Conservation (phyloP, 176 grass and related monocot genomes). For the Oryza glaberrima region DNA sequence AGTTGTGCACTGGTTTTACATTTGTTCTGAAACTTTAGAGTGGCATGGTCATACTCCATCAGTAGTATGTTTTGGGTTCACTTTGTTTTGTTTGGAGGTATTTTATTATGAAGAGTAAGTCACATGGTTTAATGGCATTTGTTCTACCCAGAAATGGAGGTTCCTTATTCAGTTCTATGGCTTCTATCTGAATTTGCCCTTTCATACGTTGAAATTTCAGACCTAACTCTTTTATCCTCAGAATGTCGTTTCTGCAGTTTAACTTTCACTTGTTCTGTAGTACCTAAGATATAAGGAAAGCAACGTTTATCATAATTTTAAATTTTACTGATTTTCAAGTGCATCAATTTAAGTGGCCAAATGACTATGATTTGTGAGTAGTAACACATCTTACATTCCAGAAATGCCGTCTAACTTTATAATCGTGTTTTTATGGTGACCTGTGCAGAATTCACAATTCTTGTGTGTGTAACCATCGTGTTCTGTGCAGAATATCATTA, state of each 20-base stretch:
- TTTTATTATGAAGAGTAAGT: neutral
- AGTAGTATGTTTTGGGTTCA: neutral
- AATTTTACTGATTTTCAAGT: conserved; percentile 17
- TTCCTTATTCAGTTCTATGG: neutral
- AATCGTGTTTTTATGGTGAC: neutral
- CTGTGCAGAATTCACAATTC: neutral
- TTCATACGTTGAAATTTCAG: neutral
- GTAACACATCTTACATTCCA: neutral
- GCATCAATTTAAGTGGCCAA: neutral
- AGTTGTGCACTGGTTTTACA: neutral
- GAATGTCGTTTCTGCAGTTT: conserved; percentile 12
- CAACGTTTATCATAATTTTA: neutral
- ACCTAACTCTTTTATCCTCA: neutral
- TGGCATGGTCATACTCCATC: neutral
- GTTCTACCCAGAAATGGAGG: neutral
- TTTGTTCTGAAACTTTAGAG: neutral
- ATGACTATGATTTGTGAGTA: neutral
- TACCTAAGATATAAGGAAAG: neutral
- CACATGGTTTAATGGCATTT: neutral
- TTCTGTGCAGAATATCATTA: neutral
- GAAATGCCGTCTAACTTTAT: neutral
- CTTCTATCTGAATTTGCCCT: neutral
- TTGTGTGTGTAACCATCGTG: neutral
- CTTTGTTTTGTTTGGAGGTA: neutral
- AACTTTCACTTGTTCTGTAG: conserved; percentile 8